Evolutionary conservation across 805 yeast species (phyloP).

Genomic region (Spathaspora gorwiae): DNA sequence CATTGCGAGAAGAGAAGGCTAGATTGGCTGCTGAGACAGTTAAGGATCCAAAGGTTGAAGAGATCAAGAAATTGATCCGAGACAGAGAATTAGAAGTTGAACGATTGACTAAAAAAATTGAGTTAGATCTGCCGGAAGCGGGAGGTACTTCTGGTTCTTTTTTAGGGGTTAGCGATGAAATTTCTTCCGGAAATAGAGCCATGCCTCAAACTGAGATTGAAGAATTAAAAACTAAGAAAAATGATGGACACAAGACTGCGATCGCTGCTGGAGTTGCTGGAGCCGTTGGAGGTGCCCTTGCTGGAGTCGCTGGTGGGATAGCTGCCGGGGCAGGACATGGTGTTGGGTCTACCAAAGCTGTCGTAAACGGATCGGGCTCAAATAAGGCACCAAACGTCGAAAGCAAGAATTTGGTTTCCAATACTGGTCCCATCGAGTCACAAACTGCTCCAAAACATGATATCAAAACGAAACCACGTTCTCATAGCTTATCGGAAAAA

Average conservation of each 20-base stretch:
- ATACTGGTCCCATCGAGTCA: too few relatives aligned
- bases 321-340: not conserved
- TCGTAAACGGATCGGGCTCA: not conserved
- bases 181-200: constrained; percentile 21
- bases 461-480: too few relatives aligned
- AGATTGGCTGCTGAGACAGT: constrained; percentile 21
- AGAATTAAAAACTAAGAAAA: constrained; percentile 1
- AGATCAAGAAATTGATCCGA: constrained; percentile 25
- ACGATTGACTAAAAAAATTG: constrained; percentile 27
- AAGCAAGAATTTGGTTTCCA: too few relatives aligned
- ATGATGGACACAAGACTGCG: constrained; percentile 3
- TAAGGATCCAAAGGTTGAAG: constrained; percentile 18
- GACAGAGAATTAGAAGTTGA: constrained; percentile 31
- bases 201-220: constrained; percentile 1
- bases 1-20: constrained; percentile 35
- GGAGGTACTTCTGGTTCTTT: constrained; percentile 13
- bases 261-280: constrained; percentile 7
- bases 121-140: constrained; percentile 27
- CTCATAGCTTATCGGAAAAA: not conserved
- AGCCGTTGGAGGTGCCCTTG: not conserved
- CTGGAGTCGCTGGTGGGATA: not conserved
- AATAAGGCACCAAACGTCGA: not conserved
- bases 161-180: constrained; percentile 30
- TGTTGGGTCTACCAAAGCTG: not conserved
- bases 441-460: too few relatives aligned